Base-by-base conservation (phyloP, 2,329 filamentous ascomycete genomes). In the Aspergillus novofumigatus region DNA sequence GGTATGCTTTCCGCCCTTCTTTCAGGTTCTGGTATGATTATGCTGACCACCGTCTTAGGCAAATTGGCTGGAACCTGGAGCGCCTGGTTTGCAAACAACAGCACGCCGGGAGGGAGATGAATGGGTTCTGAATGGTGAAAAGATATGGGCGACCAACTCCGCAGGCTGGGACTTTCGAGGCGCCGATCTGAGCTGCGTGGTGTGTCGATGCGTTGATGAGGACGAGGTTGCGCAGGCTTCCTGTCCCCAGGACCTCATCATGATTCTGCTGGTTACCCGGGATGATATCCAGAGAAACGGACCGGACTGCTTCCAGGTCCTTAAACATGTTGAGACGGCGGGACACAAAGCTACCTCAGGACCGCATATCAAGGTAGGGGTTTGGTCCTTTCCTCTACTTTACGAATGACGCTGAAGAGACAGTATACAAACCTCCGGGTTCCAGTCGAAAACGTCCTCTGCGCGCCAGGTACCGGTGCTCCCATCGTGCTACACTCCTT, bases 131-230 rank as follows among this genome's bases (percentile, higher is more conserved):
- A 79, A 78, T 62, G 82, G 82, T 3, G 81, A 84, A 61, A 83
- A 84, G 76, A 76, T 77, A 44, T 84, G 82, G 81, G 79, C 81
- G 10, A 82, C 81, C 1, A 84, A 83, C 63, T 75, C 73, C 52
- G 77, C 74, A 0, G 81, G 82, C 14, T 84, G 80, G 81, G 81
- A 84, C 57, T 74, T 75, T 44, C 70, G 72, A 53, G 81, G 82
- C 9, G 79, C 80, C 1, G 80, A 83, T 45, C 68, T 85, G 1
- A 74, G 77, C 54, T 83, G 80, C 59, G 74, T 84, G 6, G 77
- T 82, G 3, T 83, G 80, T 64, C 78, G 81, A 11, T 70, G 78
- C 45, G 35, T 63, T 9, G 54, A 58, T 6, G 49, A 61, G 28
- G 57, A 64, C 58, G 28, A 38, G 3, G 45, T 53, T 11, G 62